phyloP scores from a whole-genome alignment of 2,329 filamentous ascomycete genomes.

The Tolypocladium capitatum region DNA sequence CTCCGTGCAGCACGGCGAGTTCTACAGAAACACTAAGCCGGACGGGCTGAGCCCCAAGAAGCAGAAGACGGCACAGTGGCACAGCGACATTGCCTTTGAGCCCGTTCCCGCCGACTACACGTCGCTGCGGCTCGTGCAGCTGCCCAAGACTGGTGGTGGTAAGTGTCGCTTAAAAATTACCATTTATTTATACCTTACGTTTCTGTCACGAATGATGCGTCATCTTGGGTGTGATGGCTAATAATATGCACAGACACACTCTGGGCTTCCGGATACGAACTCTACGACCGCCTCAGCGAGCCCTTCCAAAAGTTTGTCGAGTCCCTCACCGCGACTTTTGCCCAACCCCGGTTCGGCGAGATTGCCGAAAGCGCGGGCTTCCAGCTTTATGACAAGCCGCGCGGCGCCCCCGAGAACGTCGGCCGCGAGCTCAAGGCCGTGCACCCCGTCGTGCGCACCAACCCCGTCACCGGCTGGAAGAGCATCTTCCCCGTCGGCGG shows the following conservation, averaged over 20 bases:
- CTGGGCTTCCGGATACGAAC: conserved; percentile 54
- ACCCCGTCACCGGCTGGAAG: conserved; percentile 46
- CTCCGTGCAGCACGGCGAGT: conserved; percentile 38
- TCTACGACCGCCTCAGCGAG: conserved; percentile 49
- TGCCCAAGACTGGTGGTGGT: conserved; percentile 42
- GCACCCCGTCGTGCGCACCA: conserved; percentile 43
- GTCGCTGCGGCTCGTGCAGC: conserved; percentile 36
- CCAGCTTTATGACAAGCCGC: conserved; percentile 28
- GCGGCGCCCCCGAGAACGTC: conserved; percentile 37
- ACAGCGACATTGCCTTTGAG: conserved; percentile 54
- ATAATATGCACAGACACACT: conserved; percentile 34
- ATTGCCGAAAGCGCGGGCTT: conserved; percentile 31
- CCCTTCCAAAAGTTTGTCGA: conserved; percentile 46
- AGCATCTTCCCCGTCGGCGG: conserved; percentile 37
- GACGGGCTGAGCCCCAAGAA: conserved; percentile 18
- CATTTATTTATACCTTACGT: not conserved
- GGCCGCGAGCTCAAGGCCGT: conserved; percentile 33
- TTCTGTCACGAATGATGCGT: too few relatives aligned
- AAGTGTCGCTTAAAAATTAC: conserved; percentile 8
- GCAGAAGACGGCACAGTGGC: conserved; percentile 39
- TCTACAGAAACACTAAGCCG: conserved; percentile 19
- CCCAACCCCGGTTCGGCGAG: conserved; percentile 35
- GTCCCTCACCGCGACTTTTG: conserved; percentile 39
- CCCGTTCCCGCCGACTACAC: conserved; percentile 50
- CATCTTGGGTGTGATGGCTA: not conserved